phyloP scores from a whole-genome alignment of 2,329 filamentous ascomycete genomes.

The Lachnellula cervina region DNA sequence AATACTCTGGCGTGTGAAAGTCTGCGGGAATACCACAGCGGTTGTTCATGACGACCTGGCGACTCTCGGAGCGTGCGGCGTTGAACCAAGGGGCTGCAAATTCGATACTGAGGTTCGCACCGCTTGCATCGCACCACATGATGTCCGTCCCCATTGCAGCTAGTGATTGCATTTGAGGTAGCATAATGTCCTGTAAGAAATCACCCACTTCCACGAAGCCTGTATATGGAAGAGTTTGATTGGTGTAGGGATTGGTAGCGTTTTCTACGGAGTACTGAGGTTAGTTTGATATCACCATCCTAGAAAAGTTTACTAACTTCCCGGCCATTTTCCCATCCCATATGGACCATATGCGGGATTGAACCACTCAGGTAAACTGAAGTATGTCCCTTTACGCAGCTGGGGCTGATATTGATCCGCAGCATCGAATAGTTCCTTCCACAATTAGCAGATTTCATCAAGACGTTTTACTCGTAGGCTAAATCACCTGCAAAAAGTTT shows the following conservation, averaged over 20 bases:
- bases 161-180: constrained; percentile 41
- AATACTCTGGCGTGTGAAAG: constrained; percentile 58
- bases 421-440: constrained; percentile 9
- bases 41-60: constrained; percentile 49
- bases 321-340: background rate
- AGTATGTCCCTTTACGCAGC: constrained; percentile 9
- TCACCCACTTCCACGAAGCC: constrained; percentile 36
- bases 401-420: constrained; percentile 10
- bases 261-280: background rate
- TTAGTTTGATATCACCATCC: no score
- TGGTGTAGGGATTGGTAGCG: constrained; percentile 35
- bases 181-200: constrained; percentile 38
- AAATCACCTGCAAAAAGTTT: constrained; percentile 20
- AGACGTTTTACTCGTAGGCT: no score
- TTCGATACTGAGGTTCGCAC: constrained; percentile 36
- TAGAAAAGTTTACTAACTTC: background rate
- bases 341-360: constrained; percentile 16
- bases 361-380: constrained; percentile 34
- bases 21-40: constrained; percentile 51
- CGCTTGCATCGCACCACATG: constrained; percentile 45
- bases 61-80: constrained; percentile 32
- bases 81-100: constrained; percentile 41
- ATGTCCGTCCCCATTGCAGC: constrained; percentile 40
- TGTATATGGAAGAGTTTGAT: constrained; percentile 37
- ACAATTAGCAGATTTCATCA: no score